These are phyloP conservation scores for Xylaria polymorpha DNA, from an alignment of 2,329 filamentous ascomycete species.

Conservation along the genomic window DNA sequence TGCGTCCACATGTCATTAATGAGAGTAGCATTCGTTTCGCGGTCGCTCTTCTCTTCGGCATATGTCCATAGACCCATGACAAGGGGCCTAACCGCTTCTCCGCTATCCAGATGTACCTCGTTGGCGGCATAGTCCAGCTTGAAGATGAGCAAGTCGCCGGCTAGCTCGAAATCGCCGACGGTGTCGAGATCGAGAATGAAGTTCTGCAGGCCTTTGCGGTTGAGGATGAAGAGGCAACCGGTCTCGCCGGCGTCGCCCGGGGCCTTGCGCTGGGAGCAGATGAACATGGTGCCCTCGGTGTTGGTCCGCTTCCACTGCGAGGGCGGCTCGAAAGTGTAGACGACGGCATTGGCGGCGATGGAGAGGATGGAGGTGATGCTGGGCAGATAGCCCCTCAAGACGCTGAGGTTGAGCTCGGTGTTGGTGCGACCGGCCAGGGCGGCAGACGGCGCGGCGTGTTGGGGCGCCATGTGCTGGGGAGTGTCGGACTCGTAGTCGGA, in stretches of 20 bases:
- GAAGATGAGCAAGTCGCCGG: constrained; percentile 64
- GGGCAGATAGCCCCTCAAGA: constrained; percentile 84
- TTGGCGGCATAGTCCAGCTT: constrained; percentile 52
- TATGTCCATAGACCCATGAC: constrained; percentile 47
- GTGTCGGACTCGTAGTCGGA: constrained; percentile 77
- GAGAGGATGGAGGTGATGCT: constrained; percentile 78
- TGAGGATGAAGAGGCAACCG: constrained; percentile 76
- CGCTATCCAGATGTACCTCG: constrained; percentile 41
- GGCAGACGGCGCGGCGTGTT: constrained; percentile 58
- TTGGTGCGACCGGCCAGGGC: constrained; percentile 75
- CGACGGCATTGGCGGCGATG: constrained; percentile 85
- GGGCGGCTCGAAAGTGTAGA: constrained; percentile 77
- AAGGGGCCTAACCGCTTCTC: constrained; percentile 38
- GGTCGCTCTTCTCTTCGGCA: constrained; percentile 45
- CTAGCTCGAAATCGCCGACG: constrained; percentile 72
- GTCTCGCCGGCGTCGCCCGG: constrained; percentile 52
- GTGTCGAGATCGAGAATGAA: constrained; percentile 73
- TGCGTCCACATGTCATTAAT: constrained; percentile 48
- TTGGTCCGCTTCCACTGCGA: constrained; percentile 85
- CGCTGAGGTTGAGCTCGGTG: constrained; percentile 86
- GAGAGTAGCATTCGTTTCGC: constrained; percentile 43
- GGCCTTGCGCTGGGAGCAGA: constrained; percentile 71
- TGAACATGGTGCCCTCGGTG: constrained; percentile 88
- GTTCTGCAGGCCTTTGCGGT: constrained; percentile 77
- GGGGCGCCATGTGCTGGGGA: constrained; percentile 59